Conservation (phyloP, 2,329 filamentous ascomycete genomes). For the Chaetoscypha palmicola region DNA sequence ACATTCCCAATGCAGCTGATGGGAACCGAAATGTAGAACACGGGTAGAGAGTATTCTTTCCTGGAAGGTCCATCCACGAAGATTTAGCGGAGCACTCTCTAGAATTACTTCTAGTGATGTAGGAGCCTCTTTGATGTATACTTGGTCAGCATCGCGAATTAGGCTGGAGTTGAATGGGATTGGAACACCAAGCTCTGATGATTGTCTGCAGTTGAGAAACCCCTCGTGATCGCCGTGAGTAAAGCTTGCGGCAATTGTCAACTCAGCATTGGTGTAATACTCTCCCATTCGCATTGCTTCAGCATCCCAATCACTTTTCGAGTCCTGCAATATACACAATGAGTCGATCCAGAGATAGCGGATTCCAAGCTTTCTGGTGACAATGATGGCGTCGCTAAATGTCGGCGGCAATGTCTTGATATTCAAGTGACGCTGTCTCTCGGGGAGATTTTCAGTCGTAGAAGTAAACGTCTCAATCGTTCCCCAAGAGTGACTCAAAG, state of each 20-base stretch:
- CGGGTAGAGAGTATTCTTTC: neutral
- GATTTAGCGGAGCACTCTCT: neutral
- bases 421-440: neutral
- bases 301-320: neutral
- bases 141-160: too few species aligned
- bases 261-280: neutral
- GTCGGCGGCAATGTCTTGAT: conserved; percentile 1
- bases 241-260: neutral
- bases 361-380: conserved; percentile 5
- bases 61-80: conserved; percentile 2
- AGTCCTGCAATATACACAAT: conserved; percentile 13
- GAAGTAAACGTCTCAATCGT: neutral
- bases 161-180: too few species aligned
- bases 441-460: neutral
- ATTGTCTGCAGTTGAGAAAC: neutral
- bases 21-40: neutral
- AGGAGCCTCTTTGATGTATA: neutral
- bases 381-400: conserved; percentile 10
- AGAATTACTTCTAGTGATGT: neutral
- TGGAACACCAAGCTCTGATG: neutral
- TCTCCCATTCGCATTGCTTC: neutral
- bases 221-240: neutral
- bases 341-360: conserved; percentile 14
- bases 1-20: neutral
- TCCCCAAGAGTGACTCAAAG: neutral